Percentiles rank a stretch among this genome's conserved stretches.
Conservation (phyloP, 495 filamentous ascomycete species). For the Neurospora pannonica region DNA sequence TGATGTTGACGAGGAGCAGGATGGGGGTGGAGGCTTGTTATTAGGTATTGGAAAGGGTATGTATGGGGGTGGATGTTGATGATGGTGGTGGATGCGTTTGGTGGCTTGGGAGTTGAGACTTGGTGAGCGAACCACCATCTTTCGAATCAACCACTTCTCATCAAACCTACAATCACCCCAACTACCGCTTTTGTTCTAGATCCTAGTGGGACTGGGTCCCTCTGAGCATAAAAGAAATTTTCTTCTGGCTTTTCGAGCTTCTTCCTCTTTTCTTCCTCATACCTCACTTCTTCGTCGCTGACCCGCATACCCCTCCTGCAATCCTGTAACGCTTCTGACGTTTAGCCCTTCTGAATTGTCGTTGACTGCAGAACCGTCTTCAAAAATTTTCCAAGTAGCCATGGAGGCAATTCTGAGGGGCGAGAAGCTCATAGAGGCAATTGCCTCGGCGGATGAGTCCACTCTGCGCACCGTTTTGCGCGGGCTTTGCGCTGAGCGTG, state of each 20-base stretch:
- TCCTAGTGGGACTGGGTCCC: not conserved
- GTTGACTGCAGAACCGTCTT: not conserved
- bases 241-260: not conserved
- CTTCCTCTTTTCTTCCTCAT: not conserved
- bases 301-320: not conserved
- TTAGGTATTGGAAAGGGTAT: conserved; percentile 10
- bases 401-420: not conserved
- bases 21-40: conserved; percentile 24
- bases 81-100: not conserved
- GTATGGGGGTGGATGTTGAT: not conserved
- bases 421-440: not conserved
- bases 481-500: not conserved
- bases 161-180: not conserved
- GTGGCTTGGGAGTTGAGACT: not conserved
- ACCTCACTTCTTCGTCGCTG: not conserved
- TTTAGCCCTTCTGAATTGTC: not conserved
- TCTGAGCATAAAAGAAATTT: not conserved
- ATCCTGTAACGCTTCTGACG: not conserved
- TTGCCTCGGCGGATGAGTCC: not conserved
- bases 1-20: conserved; percentile 31
- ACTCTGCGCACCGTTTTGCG: not conserved
- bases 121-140: not conserved
- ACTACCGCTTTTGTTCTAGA: not conserved
- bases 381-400: not conserved
- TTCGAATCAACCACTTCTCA: not conserved